A percentile compares a stretch with the other conserved stretches of the same genome.
phyloP scores from a whole-genome alignment of 345 rosid species.

The Eucalyptus pumila region DNA sequence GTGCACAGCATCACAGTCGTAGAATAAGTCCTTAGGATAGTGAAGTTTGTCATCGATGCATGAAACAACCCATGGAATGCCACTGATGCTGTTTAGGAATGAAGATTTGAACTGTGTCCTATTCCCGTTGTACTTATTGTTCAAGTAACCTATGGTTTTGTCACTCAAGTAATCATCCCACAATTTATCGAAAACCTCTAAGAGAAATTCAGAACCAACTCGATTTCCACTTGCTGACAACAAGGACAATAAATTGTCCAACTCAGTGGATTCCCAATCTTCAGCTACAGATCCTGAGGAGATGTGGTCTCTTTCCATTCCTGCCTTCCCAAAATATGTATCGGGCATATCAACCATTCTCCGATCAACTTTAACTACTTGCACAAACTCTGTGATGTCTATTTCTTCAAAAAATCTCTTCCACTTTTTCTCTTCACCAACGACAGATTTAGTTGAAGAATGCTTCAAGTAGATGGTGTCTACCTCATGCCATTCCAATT shows the following conservation, averaged over 20 bases:
- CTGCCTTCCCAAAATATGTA: conserved; percentile 1
- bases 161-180: conserved; percentile 68
- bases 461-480: conserved; percentile 63
- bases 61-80: conserved; percentile 58
- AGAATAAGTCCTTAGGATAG: conserved; percentile 55
- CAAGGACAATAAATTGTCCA: conserved; percentile 34
- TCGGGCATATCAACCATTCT: conserved; percentile 28
- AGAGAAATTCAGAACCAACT: conserved; percentile 40
- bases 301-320: conserved; percentile 7
- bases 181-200: conserved; percentile 57
- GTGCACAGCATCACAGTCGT: conserved; percentile 68
- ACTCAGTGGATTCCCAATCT: conserved; percentile 90
- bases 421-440: conserved; percentile 45
- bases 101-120: conserved; percentile 43
- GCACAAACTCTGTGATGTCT: conserved; percentile 75
- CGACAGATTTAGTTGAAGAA: conserved; percentile 32
- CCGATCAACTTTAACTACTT: conserved; percentile 64
- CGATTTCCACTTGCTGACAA: conserved; percentile 26
- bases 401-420: conserved; percentile 68
- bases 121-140: conserved; percentile 7
- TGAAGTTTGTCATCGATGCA: conserved; percentile 61
- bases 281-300: conserved; percentile 18
- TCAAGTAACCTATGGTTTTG: conserved; percentile 31
- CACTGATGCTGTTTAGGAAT: conserved; percentile 47
- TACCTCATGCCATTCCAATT: conserved; percentile 67